Percentiles rank a stretch among this genome's conserved stretches.
Conservation (phyloP, 179 eudicot genomes). For the Vitellaria paradoxa region DNA sequence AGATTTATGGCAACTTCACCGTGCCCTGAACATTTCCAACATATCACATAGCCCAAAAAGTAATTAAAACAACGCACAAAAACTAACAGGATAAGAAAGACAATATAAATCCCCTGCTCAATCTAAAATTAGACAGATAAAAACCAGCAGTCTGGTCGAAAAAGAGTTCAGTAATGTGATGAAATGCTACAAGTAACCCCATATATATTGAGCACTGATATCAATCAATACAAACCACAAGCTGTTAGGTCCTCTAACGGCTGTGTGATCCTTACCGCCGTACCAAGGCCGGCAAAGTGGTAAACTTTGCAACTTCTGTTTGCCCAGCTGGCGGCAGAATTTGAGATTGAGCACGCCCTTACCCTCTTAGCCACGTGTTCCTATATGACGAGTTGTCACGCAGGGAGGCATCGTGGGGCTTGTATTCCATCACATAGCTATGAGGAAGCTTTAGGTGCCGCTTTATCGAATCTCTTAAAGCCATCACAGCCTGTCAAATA, state of each 20-base stretch:
- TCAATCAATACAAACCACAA: not conserved
- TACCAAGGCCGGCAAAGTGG: too few relatives aligned
- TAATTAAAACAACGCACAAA: too few relatives aligned
- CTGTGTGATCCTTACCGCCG: too few relatives aligned
- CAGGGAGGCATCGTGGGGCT: slow-evolving; percentile 90
- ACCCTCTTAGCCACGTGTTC: slow-evolving; percentile 95
- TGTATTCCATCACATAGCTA: slow-evolving; percentile 90
- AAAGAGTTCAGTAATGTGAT: not conserved
- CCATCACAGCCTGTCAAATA: slow-evolving; percentile 72
- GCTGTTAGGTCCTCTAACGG: not conserved
- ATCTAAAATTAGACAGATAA: too few relatives aligned
- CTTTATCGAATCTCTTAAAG: slow-evolving; percentile 79
- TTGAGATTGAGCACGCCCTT: slow-evolving; percentile 1
- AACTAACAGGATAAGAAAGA: too few relatives aligned
- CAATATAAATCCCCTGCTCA: too few relatives aligned
- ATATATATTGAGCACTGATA: too few relatives aligned
- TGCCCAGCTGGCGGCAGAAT: too few relatives aligned
- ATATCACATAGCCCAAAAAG: too few relatives aligned
- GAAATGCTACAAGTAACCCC: not conserved
- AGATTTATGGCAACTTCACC: too few relatives aligned
- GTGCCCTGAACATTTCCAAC: too few relatives aligned
- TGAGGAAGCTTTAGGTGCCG: slow-evolving; percentile 90
- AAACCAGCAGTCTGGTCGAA: too few relatives aligned
- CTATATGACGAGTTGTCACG: slow-evolving; percentile 92
- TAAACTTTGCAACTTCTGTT: not conserved